Base-by-base conservation (phyloP, 306 rosid genomes). In the Geum urbanum region DNA sequence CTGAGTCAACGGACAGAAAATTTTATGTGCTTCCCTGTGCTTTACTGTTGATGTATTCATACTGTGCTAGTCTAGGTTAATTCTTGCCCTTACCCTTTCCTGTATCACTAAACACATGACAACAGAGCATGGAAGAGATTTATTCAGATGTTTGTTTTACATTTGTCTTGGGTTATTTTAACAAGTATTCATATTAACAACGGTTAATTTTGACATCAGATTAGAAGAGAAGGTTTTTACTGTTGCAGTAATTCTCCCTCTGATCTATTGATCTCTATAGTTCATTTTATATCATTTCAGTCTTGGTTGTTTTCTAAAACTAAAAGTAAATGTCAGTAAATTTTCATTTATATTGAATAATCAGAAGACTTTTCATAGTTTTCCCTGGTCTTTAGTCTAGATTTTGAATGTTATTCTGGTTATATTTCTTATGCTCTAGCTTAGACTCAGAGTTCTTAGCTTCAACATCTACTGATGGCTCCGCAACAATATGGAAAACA, bases 381-480 rank as follows among this genome's bases (percentile, higher is more conserved):
- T 44, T 7, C 19, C 1, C 48, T 45, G 4, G 32, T 41, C 27
- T 20, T 35, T 46, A 52, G 72, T 20, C 67, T 69, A 54, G 71
- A 63, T 76, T 20, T 72, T 73, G 47, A 82, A 64, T 51, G 15
- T 52, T 10, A 14, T 6, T 60, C 12, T 35, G 50, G 40, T 64
- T 74, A 60, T 79, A 62, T 77, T 49, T 57, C 57, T 77, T 65
- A 64, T 69, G 40, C 59, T 85, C 73, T 76, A 94, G 98, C 80
- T 84, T 94, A 59, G 98, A 90, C 75, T 82, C 97, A 6, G 97
- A 90, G 76, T 90, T 84, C 81, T 84, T 94, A 65, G 97, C 88
- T 79, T 88, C 98, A 62, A 90, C 96, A 45, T 94, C 94, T 67
- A 88, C 84, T 35, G 98, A 94, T 76, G 98, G 98, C 70, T 75